Conservation (phyloP, 2,329 filamentous ascomycete species). For the Teratosphaeria viscida region DNA sequence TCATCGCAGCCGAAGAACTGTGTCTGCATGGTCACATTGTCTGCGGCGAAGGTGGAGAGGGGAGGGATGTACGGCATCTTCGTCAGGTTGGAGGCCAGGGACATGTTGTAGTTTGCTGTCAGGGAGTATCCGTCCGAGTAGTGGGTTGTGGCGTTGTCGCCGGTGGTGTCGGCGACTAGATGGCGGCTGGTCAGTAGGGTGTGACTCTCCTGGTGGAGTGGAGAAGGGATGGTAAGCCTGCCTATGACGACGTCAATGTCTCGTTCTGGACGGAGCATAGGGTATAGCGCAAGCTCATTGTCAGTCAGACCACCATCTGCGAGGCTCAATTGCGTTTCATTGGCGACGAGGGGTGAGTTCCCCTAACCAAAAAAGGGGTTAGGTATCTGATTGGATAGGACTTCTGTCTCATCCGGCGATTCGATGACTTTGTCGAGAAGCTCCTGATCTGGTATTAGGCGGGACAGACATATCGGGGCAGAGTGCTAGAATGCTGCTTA, state of each 20-base stretch:
- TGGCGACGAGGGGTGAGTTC: background rate
- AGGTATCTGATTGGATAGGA: background rate
- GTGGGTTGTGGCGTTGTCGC: background rate
- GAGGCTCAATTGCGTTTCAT: background rate
- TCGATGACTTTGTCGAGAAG: background rate
- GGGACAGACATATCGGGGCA: background rate
- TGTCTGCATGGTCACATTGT: background rate
- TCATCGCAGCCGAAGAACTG: constrained; percentile 2
- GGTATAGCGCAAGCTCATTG: background rate
- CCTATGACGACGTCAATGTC: background rate
- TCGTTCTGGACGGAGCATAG: background rate
- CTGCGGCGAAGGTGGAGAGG: background rate
- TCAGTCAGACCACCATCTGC: background rate
- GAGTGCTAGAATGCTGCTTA: background rate
- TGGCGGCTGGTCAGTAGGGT: background rate
- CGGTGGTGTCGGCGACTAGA: background rate
- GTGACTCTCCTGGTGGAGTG: background rate
- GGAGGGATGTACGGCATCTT: constrained; percentile 3
- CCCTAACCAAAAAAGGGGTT: background rate
- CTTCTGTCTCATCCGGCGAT: background rate
- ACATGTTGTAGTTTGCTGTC: background rate
- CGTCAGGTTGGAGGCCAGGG: background rate
- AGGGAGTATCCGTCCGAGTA: background rate
- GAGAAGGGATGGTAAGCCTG: background rate
- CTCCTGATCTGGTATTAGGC: background rate